Conservation (phyloP, 345 rosid genomes). For the Moricandia arvensis region DNA sequence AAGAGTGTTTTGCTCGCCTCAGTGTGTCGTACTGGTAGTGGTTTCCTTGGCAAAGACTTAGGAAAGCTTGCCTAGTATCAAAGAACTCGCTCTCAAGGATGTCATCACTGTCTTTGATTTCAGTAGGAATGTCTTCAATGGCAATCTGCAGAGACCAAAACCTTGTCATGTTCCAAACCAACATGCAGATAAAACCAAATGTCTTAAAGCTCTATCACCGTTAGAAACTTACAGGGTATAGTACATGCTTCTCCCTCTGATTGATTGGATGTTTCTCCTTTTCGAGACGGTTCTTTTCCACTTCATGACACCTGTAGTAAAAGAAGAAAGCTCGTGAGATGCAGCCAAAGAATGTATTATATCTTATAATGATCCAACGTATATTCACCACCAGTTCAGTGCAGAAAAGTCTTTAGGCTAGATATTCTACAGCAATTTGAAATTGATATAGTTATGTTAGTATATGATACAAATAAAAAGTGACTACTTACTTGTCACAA, state of each 20-base stretch:
- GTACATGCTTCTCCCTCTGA: conserved; percentile 73
- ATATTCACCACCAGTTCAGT: conserved; percentile 9
- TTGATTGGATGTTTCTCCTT: conserved; percentile 82
- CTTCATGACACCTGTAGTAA: conserved; percentile 73
- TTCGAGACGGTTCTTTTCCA: conserved; percentile 76
- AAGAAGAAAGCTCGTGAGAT: conserved; percentile 29
- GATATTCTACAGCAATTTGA: not conserved
- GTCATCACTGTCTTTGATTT: conserved; percentile 86
- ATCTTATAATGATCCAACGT: conserved; percentile 6
- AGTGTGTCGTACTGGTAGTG: not conserved
- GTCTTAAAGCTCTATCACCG: not conserved
- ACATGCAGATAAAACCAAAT: not conserved
- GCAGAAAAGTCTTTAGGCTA: not conserved
- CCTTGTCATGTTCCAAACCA: conserved; percentile 19
- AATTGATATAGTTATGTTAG: not conserved
- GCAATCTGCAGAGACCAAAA: conserved; percentile 51
- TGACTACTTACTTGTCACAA: conserved; percentile 72
- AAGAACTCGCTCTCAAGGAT: conserved; percentile 98
- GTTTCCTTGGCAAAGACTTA: conserved; percentile 98
- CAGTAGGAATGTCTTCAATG: conserved; percentile 64
- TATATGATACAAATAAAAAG: not conserved
- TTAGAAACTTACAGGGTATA: conserved; percentile 63
- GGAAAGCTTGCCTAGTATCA: conserved; percentile 97
- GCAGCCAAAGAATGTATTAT: conserved; percentile 12
- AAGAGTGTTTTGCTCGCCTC: not conserved